Conservation (phyloP, 768 basidiomycete genomes). For the Mycena galopus region DNA sequence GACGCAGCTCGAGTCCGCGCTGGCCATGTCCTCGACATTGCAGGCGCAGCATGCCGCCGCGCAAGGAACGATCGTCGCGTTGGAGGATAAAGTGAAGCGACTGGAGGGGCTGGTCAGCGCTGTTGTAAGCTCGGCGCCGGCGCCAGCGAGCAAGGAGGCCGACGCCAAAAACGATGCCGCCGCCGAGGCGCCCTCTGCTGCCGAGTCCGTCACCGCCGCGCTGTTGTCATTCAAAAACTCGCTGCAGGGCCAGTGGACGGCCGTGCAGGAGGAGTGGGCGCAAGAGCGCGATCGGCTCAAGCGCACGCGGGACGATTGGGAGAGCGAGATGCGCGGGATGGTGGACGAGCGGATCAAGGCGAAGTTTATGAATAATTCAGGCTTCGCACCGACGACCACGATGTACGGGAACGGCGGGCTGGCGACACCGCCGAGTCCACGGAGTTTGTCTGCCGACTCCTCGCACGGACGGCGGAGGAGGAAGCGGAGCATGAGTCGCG, state of each 20-base stretch:
- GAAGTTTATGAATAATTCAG: conserved; percentile 19
- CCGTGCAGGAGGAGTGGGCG: conserved; percentile 85
- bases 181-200: not conserved
- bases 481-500: conserved; percentile 51
- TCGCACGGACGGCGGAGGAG: conserved; percentile 53
- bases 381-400: conserved; percentile 21
- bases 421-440: conserved; percentile 83
- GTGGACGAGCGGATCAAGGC: conserved; percentile 34
- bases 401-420: conserved; percentile 62
- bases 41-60: conserved; percentile 85
- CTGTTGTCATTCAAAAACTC: conserved; percentile 54
- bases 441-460: conserved; percentile 75
- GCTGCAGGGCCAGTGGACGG: conserved; percentile 71
- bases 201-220: conserved; percentile 32
- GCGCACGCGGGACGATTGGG: conserved; percentile 87
- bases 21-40: conserved; percentile 78
- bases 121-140: conserved; percentile 18
- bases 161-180: conserved; percentile 11
- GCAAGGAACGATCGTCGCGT: conserved; percentile 75
- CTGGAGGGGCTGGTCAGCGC: conserved; percentile 75
- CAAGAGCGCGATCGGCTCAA: conserved; percentile 82
- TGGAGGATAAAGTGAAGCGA: conserved; percentile 76
- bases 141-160: conserved; percentile 10
- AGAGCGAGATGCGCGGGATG: conserved; percentile 65
- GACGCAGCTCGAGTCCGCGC: conserved; percentile 80